Evolutionary conservation across 257 asterid species (phyloP), one percentile per base, ranked within the genome.

Genomic region (Handroanthus guayacan): DNA sequence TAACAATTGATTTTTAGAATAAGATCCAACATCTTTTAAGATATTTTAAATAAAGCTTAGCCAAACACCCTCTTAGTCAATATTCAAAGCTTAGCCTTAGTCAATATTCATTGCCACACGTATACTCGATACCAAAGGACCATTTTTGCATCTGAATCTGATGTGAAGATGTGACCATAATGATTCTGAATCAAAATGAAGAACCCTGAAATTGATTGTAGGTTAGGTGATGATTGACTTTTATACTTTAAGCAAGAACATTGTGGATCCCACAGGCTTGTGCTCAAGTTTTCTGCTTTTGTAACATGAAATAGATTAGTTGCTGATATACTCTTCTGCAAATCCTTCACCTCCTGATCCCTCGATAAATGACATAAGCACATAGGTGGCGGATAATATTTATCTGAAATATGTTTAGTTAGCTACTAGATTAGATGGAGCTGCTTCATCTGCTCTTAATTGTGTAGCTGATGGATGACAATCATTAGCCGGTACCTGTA

Each of bases 361-460:
- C 38, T 45, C n/a, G 9, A 20, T 50, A 44, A 67, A 1, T 16
- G 11, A 16, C 2, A 11, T 16, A 9, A 52, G 45, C 31, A 11
- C 31, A 45, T 39, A 16, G 2, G 18, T 10, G 63, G 3, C 11
- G n/a, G 47, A 4, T 6, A 16, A 1, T 31, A 47, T 8, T 72
- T n/a, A 10, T 74, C 7, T 62, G 20, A 45, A 72, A 60, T 38
- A 70, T 54, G 11, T 13, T 67, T 47, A 8, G 36, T 38, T 71
- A 48, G 3, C 12, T 25, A 18, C 14, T n/a, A 25, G 31, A 25
- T 25, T 43, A 31, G 16, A 73, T 61, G 11, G 14, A 62, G 51
- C 62, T 44, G 44, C 31, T 61, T 62, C 14, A 13, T 72, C 45
- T 58, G 44, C 44, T 55, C 13, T 72, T 9, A n/a, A 16, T 31